Evolutionary conservation across 2,329 filamentous ascomycete species (phyloP), one percentile per base, ranked within the genome.

Genomic region (Beauveria rudraprayagi): DNA sequence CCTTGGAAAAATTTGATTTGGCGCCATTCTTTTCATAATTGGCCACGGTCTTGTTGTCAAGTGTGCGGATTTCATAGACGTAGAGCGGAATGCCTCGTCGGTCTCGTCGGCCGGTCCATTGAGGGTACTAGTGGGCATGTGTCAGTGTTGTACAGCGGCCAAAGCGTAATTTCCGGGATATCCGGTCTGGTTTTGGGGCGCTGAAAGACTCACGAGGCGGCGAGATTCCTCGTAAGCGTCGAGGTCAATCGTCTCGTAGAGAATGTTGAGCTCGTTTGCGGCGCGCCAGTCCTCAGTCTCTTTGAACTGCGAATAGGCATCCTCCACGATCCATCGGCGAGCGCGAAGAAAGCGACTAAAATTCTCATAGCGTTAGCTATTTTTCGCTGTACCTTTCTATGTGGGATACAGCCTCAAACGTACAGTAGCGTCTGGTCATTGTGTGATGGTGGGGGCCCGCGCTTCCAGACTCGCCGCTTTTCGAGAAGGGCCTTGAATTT

Each of bases 51-150:
- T 96, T 95, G 71, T 82, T 83, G 77, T 95, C 90, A 67, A 97
- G 83, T 62, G 90, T 85, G 63, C 84, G 84, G 72, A 97, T 91
- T 75, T 95, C 90, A 75, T 90, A 97, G 63, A 97, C 84, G 75
- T 94, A 97, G 67, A 97, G 82, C 8, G 93, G 93, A 64, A 96
- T 96, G 66, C 93, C 93, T 67, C 92, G 89, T 67, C 86, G 89
- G 76, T 97, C 93, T 67, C 92, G 85, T 66, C 92, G 89, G 60
- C 93, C 93, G 22, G 91, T 95, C 90, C 92, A 97, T 84, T 96
- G 91, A 26, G 92, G 92, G 71, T 96, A 96, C 89, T 92, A 69
- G 60, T 1, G 26, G 17, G 41, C 9, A n/a, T 30, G 37, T 46
- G 47, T 60, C 28, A 54, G 61, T 41, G 16, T 52, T 55, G 61